Evolutionary conservation across 1,139 yeast species (phyloP).

Genomic region (Candida sojae): DNA sequence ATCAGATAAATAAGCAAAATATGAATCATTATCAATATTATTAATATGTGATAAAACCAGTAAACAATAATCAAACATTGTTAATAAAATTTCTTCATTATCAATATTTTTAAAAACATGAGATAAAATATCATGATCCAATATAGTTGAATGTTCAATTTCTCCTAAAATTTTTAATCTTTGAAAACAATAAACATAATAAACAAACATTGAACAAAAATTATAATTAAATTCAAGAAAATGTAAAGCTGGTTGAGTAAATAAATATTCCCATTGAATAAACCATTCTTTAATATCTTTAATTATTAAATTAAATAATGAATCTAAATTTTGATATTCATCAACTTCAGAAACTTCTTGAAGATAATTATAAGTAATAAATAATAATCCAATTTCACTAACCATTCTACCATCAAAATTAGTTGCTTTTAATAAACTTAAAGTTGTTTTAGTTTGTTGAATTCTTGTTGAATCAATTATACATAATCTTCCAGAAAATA

Average conservation of each 20-base stretch:
- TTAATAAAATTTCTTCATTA: background rate
- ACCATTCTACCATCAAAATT: constrained; percentile 85
- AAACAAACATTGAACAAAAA: constrained; percentile 58
- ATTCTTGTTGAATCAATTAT: constrained; percentile 67
- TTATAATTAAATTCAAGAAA: constrained; percentile 76
- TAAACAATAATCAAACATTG: constrained; percentile 23
- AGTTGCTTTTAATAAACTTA: constrained; percentile 65
- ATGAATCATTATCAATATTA: constrained; percentile 55
- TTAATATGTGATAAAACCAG: constrained; percentile 24
- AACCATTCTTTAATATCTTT: constrained; percentile 59
- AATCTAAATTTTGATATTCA: constrained; percentile 14
- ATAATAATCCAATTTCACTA: constrained; percentile 69
- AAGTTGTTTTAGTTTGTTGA: constrained; percentile 61
- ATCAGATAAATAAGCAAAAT: constrained; percentile 69
- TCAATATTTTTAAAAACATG: constrained; percentile 1
- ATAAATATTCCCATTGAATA: constrained; percentile 70
- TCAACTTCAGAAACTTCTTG: constrained; percentile 26
- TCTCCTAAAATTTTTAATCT: constrained; percentile 12
- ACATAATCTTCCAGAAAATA: constrained; percentile 74
- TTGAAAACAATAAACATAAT: constrained; percentile 30
- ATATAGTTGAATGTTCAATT: background rate
- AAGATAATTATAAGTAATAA: constrained; percentile 62
- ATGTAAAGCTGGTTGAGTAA: constrained; percentile 73
- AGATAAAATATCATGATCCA: background rate
- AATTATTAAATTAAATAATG: constrained; percentile 24